Evolutionary conservation across 257 asterid species (phyloP).

Genomic region (Hygrophila difformis): DNA sequence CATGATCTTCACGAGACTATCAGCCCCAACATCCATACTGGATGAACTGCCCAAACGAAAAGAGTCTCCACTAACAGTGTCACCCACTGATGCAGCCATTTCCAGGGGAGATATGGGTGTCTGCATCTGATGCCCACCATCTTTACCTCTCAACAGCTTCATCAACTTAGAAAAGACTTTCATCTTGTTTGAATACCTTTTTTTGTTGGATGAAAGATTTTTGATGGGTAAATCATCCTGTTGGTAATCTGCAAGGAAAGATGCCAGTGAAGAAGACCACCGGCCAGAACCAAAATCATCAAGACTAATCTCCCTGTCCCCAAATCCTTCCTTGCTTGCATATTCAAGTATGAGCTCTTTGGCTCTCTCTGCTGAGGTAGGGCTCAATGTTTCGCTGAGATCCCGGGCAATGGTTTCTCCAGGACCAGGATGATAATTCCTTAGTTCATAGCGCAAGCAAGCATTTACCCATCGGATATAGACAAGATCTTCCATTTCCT

Average conservation of each 20-base stretch:
- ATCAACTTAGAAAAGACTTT: slow-evolving; percentile 54
- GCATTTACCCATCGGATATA: slow-evolving; percentile 94
- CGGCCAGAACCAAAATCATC: slow-evolving; percentile 39
- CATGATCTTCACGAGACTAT: slow-evolving; percentile 20
- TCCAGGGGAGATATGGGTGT: slow-evolving; percentile 24
- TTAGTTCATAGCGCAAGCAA: slow-evolving; percentile 64
- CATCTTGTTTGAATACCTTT: slow-evolving; percentile 22
- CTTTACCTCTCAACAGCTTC: slow-evolving; percentile 53
- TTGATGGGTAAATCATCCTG: slow-evolving; percentile 38
- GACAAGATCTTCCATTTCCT: slow-evolving; percentile 74
- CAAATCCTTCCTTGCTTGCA: slow-evolving; percentile 40
- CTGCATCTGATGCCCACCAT: slow-evolving; percentile 21
- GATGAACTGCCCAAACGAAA: slow-evolving; percentile 20
- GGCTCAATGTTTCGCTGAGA: slow-evolving; percentile 71
- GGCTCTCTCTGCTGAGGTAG: slow-evolving; percentile 72
- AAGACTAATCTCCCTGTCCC: slow-evolving; percentile 22
- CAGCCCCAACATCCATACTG: slow-evolving; percentile 15
- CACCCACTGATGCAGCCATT: slow-evolving; percentile 18
- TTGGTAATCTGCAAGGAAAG: slow-evolving; percentile 54
- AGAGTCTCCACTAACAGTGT: slow-evolving; percentile 16
- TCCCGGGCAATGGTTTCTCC: slow-evolving; percentile 69
- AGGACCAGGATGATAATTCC: slow-evolving; percentile 47
- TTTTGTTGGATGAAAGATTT: slow-evolving; percentile 23
- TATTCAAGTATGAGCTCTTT: slow-evolving; percentile 76
- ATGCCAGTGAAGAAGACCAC: slow-evolving; percentile 32